Percentiles rank a stretch among this genome's conserved stretches.
Conservation (phyloP, 2,329 filamentous ascomycete genomes). For the Arthroderma uncinatum region DNA sequence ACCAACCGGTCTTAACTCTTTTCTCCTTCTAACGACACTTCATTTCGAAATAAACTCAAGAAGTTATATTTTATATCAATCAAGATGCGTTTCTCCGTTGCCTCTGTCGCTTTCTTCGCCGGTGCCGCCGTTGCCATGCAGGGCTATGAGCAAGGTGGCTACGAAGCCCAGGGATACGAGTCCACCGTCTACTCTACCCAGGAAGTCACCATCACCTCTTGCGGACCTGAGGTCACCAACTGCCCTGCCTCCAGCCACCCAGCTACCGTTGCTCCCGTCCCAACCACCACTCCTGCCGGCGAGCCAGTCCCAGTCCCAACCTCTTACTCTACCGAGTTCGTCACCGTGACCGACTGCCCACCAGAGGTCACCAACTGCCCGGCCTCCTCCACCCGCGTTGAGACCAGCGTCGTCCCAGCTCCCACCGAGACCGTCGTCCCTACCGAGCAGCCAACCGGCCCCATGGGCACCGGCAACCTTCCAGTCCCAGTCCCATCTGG, state of each 20-base stretch:
- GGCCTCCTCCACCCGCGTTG: constrained; percentile 6
- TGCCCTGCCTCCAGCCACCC: constrained; percentile 39
- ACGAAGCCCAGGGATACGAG: constrained; percentile 10
- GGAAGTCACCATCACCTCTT: constrained; percentile 52
- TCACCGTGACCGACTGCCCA: constrained; percentile 53
- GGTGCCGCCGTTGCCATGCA: constrained; percentile 31
- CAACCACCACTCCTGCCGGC: constrained; percentile 12
- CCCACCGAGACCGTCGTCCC: constrained; percentile 1
- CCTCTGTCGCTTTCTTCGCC: constrained; percentile 33
- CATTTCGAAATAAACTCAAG: not conserved
- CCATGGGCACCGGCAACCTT: constrained; percentile 5
- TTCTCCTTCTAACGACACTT: constrained; percentile 22
- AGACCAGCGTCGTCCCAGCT: constrained; percentile 10
- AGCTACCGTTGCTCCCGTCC: constrained; percentile 10
- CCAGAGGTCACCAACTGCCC: constrained; percentile 36
- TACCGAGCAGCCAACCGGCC: constrained; percentile 10
- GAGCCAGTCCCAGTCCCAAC: constrained; percentile 19
- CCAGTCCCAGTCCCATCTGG: constrained; percentile 12
- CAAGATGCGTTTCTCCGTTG: constrained; percentile 37
- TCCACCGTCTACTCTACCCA: constrained; percentile 48
- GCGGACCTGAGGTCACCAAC: constrained; percentile 50
- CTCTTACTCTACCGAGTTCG: constrained; percentile 47
- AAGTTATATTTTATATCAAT: constrained; percentile 6
- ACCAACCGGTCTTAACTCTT: constrained; percentile 16
- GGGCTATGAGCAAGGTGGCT: constrained; percentile 15